These are phyloP conservation scores for Saturnispora mendoncae DNA, from an alignment of 805 yeast genomes.

Conservation along the genomic window DNA sequence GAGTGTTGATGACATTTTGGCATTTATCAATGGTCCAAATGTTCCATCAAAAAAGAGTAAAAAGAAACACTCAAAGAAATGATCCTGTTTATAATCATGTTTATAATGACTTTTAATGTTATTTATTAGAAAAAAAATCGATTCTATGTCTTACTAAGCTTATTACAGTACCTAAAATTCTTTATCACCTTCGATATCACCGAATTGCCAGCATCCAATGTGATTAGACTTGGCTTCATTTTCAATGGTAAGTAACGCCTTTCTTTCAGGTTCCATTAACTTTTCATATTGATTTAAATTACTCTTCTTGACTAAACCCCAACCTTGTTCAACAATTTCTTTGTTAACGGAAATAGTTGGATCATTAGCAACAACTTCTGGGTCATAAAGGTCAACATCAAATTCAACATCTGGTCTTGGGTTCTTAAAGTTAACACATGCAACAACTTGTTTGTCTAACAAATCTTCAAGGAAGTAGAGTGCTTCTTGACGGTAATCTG, in stretches of 20 bases:
- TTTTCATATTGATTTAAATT: slow-evolving; percentile 30
- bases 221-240: slow-evolving; percentile 40
- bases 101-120: slow-evolving; percentile 2
- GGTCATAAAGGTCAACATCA: slow-evolving; percentile 47
- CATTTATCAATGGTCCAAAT: slow-evolving; percentile 56
- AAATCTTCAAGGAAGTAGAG: slow-evolving; percentile 46
- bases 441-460: slow-evolving; percentile 45
- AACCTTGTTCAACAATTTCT: slow-evolving; percentile 50
- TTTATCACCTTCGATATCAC: slow-evolving; percentile 59
- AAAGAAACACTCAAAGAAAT: slow-evolving; percentile 19
- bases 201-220: slow-evolving; percentile 67
- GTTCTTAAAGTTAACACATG: slow-evolving; percentile 37
- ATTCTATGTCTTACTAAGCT: no score
- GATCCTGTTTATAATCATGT: slow-evolving; percentile 7
- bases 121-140: slow-evolving; percentile 4
- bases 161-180: slow-evolving; percentile 13
- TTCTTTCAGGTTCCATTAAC: slow-evolving; percentile 30
- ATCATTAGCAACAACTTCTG: slow-evolving; percentile 43
- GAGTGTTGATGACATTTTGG: slow-evolving; percentile 64
- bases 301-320: slow-evolving; percentile 43
- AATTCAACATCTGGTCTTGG: slow-evolving; percentile 36
- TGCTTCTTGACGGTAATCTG: slow-evolving; percentile 48
- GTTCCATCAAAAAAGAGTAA: slow-evolving; percentile 26
- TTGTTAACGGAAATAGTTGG: slow-evolving; percentile 52
- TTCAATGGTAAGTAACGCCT: slow-evolving; percentile 37